Percentiles rank a stretch among this genome's conserved stretches.
These are phyloP conservation scores for Mucor saturninus DNA, from an alignment of 371 early-diverging fungal genomes.

Conservation along the genomic window DNA sequence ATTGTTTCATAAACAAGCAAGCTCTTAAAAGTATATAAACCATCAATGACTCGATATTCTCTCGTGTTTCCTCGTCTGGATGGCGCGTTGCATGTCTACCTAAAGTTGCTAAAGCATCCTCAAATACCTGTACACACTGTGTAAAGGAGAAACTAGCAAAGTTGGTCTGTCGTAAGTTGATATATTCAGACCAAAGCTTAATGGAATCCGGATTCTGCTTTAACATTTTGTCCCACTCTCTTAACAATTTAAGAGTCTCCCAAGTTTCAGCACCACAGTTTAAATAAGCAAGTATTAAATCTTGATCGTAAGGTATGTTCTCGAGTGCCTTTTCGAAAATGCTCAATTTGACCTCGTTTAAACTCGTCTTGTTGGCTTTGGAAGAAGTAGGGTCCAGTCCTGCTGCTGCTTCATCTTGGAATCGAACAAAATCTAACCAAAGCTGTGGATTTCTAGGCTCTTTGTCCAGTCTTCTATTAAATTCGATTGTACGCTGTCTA, in stretches of 20 bases:
- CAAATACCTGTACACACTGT: conserved; percentile 66
- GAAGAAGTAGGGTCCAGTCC: conserved; percentile 28
- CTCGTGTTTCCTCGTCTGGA: conserved; percentile 31
- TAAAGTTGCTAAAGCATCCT: conserved; percentile 60
- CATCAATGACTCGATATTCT: conserved; percentile 62
- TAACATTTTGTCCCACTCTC: conserved; percentile 76
- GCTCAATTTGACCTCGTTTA: conserved; percentile 72
- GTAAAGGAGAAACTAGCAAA: conserved; percentile 70
- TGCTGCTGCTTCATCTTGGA: conserved; percentile 65
- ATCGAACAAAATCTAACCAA: conserved; percentile 75
- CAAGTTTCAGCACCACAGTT: conserved; percentile 61
- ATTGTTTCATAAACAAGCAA: conserved; percentile 68
- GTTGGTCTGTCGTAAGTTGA: conserved; percentile 77
- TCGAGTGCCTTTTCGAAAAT: conserved; percentile 78
- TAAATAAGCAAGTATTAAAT: conserved; percentile 65
- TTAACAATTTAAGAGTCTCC: conserved; percentile 65
- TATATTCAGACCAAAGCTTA: conserved; percentile 77
- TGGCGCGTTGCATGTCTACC: conserved; percentile 23
- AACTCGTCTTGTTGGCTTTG: conserved; percentile 43
- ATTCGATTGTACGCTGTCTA: conserved; percentile 42
- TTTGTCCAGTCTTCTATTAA: conserved; percentile 37
- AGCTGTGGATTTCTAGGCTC: conserved; percentile 61
- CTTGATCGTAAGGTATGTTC: conserved; percentile 62
- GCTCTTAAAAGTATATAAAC: conserved; percentile 68
- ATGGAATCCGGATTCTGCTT: conserved; percentile 52